A percentile compares a stretch with the other conserved stretches of the same genome.
Conservation (phyloP, 768 basidiomycete species). For the Dentipellis sp. region DNA sequence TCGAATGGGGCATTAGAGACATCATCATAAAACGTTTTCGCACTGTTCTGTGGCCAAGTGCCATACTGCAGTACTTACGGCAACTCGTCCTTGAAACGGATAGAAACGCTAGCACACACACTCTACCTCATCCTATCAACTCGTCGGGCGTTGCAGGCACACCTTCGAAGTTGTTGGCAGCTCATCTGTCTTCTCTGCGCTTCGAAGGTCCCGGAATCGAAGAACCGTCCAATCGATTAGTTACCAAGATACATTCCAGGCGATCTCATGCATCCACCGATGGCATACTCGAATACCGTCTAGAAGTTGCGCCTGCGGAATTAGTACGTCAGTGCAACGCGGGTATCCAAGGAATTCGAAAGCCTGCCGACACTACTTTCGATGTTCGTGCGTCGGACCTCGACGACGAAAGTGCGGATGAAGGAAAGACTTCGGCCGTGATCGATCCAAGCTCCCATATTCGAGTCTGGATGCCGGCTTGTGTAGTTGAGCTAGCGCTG, state of each 20-base stretch:
- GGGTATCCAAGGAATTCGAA: slow-evolving; percentile 57
- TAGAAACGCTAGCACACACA: slow-evolving; percentile 19
- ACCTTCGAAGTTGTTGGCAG: slow-evolving; percentile 39
- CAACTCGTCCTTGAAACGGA: slow-evolving; percentile 36
- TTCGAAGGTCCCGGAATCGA: slow-evolving; percentile 18
- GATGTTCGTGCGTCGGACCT: slow-evolving; percentile 26
- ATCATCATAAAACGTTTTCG: slow-evolving; percentile 78
- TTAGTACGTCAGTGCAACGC: slow-evolving; percentile 57
- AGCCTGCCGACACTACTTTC: slow-evolving; percentile 19
- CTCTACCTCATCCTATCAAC: slow-evolving; percentile 17
- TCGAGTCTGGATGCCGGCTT: slow-evolving; percentile 78
- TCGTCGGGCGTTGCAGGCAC: slow-evolving; percentile 24
- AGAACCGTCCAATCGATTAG: slow-evolving; percentile 32
- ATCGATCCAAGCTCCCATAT: slow-evolving; percentile 47
- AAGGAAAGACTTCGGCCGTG: slow-evolving; percentile 32
- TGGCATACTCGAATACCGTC: slow-evolving; percentile 64
- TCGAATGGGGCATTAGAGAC: slow-evolving; percentile 87
- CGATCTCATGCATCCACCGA: slow-evolving; percentile 68
- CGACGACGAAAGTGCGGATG: slow-evolving; percentile 45
- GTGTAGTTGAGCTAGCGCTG: slow-evolving; percentile 60
- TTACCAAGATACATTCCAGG: slow-evolving; percentile 57
- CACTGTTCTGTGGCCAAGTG: slow-evolving; percentile 73
- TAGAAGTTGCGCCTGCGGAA: slow-evolving; percentile 61
- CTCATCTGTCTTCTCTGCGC: slow-evolving; percentile 42
- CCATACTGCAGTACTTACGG: slow-evolving; percentile 63